Base-by-base conservation (phyloP, 2,329 filamentous ascomycete genomes). In the Sporothrix humicola region DNA sequence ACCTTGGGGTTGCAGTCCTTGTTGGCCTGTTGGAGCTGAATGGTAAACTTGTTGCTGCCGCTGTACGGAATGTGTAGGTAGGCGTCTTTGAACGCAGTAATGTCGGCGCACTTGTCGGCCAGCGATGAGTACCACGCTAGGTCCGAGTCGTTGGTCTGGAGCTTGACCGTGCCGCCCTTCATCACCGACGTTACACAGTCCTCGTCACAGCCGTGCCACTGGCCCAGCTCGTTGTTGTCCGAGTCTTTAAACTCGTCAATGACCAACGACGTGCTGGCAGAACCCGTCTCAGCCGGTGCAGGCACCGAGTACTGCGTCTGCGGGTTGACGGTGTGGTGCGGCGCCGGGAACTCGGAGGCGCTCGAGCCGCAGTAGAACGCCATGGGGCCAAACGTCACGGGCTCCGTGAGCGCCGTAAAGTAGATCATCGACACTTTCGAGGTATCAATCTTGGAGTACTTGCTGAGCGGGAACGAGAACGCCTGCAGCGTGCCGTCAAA, bases 21-120 rank as follows among this genome's bases (percentile, higher is more conserved):
- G 77, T 93, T 93, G 81, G 92, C 87, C 81, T 92, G 90, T 77
- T 91, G 90, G 69, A 93, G 80, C 1, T 90, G 86, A 63, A 92
- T 82, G 7, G 87, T 89, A 80, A 92, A 93, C 37, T 87, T 86
- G 76, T 85, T 88, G 78, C 85, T 88, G 9, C 91, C 91, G 1
- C 84, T 85, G 79, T 89, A 92, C 12, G 85, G 85, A 71, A 93
- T 87, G 81, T 92, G 90, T 13, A 93, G 83, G 79, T 91, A 92
- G 17, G 87, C 85, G 46, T 85, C 83, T 73, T 85, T 82, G 79
- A 88, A 89, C 15, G 83, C 80, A 26, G 82, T 83, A 75, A 91
- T 81, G 79, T 90, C 88, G 54, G 83, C 84, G 81, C 89, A 93
- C 23, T 82, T 83, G 46, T 81, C 82, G 1, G 84, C 83, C 73